Evolutionary conservation across 257 asterid species (phyloP), one percentile per base, ranked within the genome.

Genomic region (Linaria vulgaris): DNA sequence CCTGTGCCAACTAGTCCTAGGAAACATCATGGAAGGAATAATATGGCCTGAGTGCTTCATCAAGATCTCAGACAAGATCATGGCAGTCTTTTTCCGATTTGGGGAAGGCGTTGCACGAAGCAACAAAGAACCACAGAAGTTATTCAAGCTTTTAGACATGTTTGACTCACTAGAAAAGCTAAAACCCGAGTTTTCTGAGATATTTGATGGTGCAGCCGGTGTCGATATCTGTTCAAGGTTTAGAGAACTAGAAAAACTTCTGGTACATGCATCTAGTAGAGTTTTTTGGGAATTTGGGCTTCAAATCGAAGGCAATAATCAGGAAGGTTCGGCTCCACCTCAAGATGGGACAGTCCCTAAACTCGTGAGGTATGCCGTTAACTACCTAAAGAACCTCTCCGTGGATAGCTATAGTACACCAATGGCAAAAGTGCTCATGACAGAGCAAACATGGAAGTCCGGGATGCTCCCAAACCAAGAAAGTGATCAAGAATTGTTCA

Each of bases 31-130:
- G 69, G 81, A 76, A 3, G 90, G 81, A 20, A 27, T 67, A 0
- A 63, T 88, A 15, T 87, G 95, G 97, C 77, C 84, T 0, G 94
- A 87, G 61, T 87, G 97, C 67, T 90, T 87, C 75, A 78, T 77
- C 63, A 90, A 84, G 83, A 84, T 83, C 1, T 79, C 97, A 0
- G 97, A 90, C 79, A 90, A 87, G 65, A 90, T 90, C 80, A 87
- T 85, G 95, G 97, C 95, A 0, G 97, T 90, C 64, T 90, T 90
- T 76, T 90, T 90, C 59, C 74, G 94, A n/a, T 90, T 90, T 20
- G 97, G 91, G 0, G 97, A 90, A 65, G 97, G 95, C 27, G 86
- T 86, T 1, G 89, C 97, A 4, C 63, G 95, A 58, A 81, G 97
- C 76, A 80, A 69, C 14, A 90, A 85, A 66, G 95, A 85, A 34